Percentiles rank a stretch among this genome's conserved stretches.
phyloP scores from a whole-genome alignment of 306 rosid genomes.

The Lablab purpureus region DNA sequence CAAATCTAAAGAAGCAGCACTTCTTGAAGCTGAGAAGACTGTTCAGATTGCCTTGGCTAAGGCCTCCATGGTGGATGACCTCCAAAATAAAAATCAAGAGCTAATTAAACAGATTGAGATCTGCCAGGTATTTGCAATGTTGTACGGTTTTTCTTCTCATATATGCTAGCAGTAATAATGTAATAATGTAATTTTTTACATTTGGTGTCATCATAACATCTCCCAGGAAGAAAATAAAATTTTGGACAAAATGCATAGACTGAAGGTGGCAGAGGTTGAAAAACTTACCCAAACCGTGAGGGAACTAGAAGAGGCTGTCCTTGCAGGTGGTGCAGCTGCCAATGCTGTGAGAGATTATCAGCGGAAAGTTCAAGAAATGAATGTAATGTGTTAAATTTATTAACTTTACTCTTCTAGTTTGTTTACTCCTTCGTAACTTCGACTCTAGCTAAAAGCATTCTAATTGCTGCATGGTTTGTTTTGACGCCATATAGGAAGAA shows the following conservation, averaged over 20 bases:
- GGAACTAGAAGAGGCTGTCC: constrained; percentile 99
- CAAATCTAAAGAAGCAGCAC: constrained; percentile 98
- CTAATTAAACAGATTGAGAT: constrained; percentile 97
- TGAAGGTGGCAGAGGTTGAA: constrained; percentile 99
- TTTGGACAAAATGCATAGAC: constrained; percentile 98
- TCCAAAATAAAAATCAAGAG: constrained; percentile 99
- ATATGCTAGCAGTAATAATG: constrained; percentile 6
- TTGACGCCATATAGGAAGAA: constrained; percentile 77
- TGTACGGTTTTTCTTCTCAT: constrained; percentile 20
- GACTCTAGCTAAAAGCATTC: constrained; percentile 37
- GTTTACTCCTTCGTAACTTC: background rate
- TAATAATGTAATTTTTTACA: constrained; percentile 22
- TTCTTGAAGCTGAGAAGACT: constrained; percentile 95
- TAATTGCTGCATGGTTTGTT: constrained; percentile 39
- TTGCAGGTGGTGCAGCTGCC: constrained; percentile 99
- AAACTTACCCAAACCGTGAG: constrained; percentile 98
- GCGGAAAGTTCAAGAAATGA: constrained; percentile 99
- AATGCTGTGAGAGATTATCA: constrained; percentile 99
- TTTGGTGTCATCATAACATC: constrained; percentile 37
- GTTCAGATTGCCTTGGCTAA: constrained; percentile 97
- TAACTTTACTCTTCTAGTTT: constrained; percentile 35
- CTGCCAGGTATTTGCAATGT: constrained; percentile 76
- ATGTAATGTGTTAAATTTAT: constrained; percentile 61
- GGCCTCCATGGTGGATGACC: constrained; percentile 99
- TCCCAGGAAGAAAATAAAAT: constrained; percentile 96